Conservation (phyloP, 306 rosid species). For the Crotalaria pallida region DNA sequence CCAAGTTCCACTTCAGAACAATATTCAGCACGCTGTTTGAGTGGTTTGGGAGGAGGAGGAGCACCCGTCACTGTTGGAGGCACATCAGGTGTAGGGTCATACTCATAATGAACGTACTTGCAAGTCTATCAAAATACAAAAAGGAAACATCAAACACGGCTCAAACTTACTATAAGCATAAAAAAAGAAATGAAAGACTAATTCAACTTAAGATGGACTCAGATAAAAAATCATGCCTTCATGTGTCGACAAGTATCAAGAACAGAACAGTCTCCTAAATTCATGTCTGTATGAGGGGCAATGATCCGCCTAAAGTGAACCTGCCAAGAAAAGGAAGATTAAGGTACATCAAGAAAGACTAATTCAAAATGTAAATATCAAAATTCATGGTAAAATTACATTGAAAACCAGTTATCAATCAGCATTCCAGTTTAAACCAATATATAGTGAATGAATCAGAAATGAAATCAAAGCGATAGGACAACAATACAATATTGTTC, state of each 20-base stretch:
- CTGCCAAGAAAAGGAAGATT: slow-evolving; percentile 40
- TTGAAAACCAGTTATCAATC: background rate
- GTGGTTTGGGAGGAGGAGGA: slow-evolving; percentile 55
- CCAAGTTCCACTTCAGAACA: slow-evolving; percentile 98
- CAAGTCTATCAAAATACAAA: slow-evolving; percentile 61
- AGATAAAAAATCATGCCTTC: slow-evolving; percentile 60
- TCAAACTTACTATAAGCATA: background rate
- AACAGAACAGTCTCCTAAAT: slow-evolving; percentile 94
- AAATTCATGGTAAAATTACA: background rate
- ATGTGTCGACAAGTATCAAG: slow-evolving; percentile 97
- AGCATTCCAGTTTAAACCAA: slow-evolving; percentile 2
- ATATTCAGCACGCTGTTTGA: slow-evolving; percentile 91
- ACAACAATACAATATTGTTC: slow-evolving; percentile 4
- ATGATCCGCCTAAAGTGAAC: slow-evolving; percentile 94
- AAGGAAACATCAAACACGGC: slow-evolving; percentile 3
- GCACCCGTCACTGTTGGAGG: slow-evolving; percentile 64
- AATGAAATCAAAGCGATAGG: background rate
- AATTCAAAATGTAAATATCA: background rate
- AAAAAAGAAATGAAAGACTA: background rate
- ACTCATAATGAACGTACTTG: slow-evolving; percentile 94
- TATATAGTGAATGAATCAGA: background rate
- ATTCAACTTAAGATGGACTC: background rate
- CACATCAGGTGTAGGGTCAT: slow-evolving; percentile 82
- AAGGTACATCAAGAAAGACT: background rate
- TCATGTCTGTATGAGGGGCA: slow-evolving; percentile 93